Conservation (phyloP, 78 protist species). For the Thecamonas trahens region DNA sequence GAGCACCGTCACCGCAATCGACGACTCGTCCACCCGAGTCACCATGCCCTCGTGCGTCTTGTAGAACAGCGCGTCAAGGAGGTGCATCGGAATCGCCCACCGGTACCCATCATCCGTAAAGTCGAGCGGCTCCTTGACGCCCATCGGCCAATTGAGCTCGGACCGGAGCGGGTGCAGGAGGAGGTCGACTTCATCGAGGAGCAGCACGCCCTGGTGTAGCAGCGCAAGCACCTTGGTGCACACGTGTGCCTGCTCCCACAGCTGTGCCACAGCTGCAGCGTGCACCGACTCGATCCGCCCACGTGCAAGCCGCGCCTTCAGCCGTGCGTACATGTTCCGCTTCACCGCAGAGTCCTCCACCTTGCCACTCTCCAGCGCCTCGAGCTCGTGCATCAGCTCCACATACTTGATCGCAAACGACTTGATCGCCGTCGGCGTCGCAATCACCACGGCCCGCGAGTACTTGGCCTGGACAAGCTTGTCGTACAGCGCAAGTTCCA, state of each 20-base stretch:
- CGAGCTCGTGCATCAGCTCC: constrained; percentile 31
- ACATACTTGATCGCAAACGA: constrained; percentile 42
- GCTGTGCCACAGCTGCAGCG: no score
- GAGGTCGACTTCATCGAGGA: constrained; percentile 61
- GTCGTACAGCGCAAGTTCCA: no score
- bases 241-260: no score
- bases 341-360: background rate
- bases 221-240: no score
- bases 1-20: constrained; percentile 4
- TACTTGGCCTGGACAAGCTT: constrained; percentile 2
- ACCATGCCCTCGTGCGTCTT: background rate
- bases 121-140: constrained; percentile 29
- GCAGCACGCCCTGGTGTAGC: constrained; percentile 15
- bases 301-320: no score
- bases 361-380: background rate
- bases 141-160: constrained; percentile 74
- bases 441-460: constrained; percentile 8
- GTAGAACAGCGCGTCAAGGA: constrained; percentile 40
- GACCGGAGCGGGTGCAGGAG: constrained; percentile 62
- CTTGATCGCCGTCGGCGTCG: constrained; percentile 36
- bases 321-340: no score
- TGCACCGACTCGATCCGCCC: no score
- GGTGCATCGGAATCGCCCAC: constrained; percentile 54
- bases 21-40: no score
- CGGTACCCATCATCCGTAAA: constrained; percentile 36